These are phyloP conservation scores for Adenanthera pavonina DNA, from an alignment of 306 rosid genomes.

Conservation along the genomic window DNA sequence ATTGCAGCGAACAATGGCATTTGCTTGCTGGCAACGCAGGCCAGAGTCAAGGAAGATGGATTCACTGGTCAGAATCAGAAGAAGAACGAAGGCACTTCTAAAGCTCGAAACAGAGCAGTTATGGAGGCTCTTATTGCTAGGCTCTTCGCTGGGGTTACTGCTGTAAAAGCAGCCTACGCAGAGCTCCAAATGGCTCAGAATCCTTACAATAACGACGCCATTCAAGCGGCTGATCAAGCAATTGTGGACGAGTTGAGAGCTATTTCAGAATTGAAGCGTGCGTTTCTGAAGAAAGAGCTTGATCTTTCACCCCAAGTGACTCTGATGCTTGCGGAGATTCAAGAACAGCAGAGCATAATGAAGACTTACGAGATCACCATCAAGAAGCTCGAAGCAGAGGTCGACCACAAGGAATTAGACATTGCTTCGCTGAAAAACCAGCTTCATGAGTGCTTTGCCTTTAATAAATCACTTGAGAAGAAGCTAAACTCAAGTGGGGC, in stretches of 20 bases:
- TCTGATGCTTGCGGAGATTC: constrained; percentile 92
- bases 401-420: constrained; percentile 40
- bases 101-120: constrained; percentile 61
- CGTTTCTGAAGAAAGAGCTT: constrained; percentile 73
- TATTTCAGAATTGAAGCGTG: constrained; percentile 75
- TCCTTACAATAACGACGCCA: constrained; percentile 78
- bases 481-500: constrained; percentile 73
- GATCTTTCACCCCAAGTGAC: constrained; percentile 92
- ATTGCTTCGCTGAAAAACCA: constrained; percentile 44
- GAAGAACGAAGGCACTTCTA: constrained; percentile 10
- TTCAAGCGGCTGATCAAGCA: constrained; percentile 80
- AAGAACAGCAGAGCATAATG: constrained; percentile 88
- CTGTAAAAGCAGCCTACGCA: constrained; percentile 92
- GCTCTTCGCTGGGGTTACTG: constrained; percentile 84
- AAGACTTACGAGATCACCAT: constrained; percentile 84
- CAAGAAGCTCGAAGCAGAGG: constrained; percentile 70
- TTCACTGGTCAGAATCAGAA: constrained; percentile 38
- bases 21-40: constrained; percentile 64
- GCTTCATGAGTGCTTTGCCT: constrained; percentile 44
- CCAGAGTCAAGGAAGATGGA: constrained; percentile 56
- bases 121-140: constrained; percentile 86
- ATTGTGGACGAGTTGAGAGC: constrained; percentile 80
- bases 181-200: constrained; percentile 96
- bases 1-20: constrained; percentile 82
- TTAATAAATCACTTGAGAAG: constrained; percentile 63